phyloP scores from a whole-genome alignment of 441 rosid species.

The Capsella rubella region DNA sequence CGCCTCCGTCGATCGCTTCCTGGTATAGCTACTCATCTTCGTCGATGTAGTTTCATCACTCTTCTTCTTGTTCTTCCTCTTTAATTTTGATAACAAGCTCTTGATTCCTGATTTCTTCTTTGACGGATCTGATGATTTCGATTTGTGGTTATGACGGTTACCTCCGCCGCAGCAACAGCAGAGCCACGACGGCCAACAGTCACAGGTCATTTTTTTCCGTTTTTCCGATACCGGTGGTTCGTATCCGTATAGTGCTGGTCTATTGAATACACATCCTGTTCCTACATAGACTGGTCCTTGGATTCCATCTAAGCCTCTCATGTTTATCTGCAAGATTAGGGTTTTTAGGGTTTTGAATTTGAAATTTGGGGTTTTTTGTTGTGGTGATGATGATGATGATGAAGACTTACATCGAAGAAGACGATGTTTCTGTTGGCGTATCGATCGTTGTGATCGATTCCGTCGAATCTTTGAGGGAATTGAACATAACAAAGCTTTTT shows the following conservation, averaged over 20 bases:
- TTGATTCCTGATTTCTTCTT: conserved; percentile 71
- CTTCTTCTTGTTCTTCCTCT: conserved; percentile 63
- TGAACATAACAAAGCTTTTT: conserved; percentile 91
- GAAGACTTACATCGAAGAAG: conserved; percentile 76
- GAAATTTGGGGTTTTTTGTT: background rate
- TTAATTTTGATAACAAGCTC: conserved; percentile 58
- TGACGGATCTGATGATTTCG: conserved; percentile 51
- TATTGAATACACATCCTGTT: conserved; percentile 73
- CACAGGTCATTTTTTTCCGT: conserved; percentile 89
- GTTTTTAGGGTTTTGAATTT: background rate
- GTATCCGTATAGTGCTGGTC: conserved; percentile 74
- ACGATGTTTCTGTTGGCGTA: conserved; percentile 90
- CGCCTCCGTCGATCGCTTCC: conserved; percentile 60
- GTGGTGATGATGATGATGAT: background rate
- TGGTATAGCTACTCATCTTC: conserved; percentile 60
- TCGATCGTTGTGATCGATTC: conserved; percentile 83
- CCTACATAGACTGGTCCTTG: conserved; percentile 82
- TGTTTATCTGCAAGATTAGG: conserved; percentile 63
- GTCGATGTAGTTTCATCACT: conserved; percentile 17
- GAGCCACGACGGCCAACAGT: conserved; percentile 92
- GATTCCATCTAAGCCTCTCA: conserved; percentile 90
- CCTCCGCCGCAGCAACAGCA: conserved; percentile 90
- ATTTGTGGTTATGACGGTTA: conserved; percentile 56
- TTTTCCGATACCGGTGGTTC: conserved; percentile 73
- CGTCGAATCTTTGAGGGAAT: conserved; percentile 94